Conservation (phyloP, 345 rosid genomes). For the Jatropha curcas region DNA sequence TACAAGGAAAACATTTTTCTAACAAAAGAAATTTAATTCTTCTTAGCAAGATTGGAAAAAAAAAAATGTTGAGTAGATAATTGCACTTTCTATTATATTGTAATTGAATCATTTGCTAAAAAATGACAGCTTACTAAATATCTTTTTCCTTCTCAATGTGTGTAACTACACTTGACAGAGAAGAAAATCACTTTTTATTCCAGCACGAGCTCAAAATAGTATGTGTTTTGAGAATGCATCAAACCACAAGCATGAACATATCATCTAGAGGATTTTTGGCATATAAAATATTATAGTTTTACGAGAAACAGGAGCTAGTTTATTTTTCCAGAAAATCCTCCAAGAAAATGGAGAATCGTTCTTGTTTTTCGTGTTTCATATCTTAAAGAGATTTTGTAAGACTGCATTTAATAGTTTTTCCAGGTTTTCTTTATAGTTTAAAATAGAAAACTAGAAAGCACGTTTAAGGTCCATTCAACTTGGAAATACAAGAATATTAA, state of each 20-base stretch:
- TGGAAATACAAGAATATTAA: no score
- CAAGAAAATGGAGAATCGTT: not conserved
- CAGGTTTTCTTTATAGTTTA: not conserved
- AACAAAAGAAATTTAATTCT: not conserved
- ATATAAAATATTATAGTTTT: not conserved
- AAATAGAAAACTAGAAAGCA: not conserved
- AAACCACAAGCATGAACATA: not conserved
- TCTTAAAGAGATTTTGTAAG: not conserved
- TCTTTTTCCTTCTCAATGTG: not conserved
- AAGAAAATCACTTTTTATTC: not conserved
- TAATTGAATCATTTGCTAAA: not conserved
- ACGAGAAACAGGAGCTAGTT: not conserved
- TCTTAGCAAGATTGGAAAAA: not conserved
- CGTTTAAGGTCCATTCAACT: not conserved
- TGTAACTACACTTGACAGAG: not conserved
- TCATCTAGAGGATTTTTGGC: not conserved
- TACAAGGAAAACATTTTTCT: slow-evolving; percentile 7
- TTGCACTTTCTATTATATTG: no score
- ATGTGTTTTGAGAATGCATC: not conserved
- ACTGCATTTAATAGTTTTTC: not conserved
- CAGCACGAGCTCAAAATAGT: not conserved
- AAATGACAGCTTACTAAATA: not conserved
- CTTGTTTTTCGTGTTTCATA: no score
- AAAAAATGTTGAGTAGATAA: no score
- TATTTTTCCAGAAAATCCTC: not conserved